Percentiles rank a stretch among this genome's conserved stretches.
These are phyloP conservation scores for Simmondsia chinensis DNA, from an alignment of 148 eudicot genomes.

Conservation along the genomic window DNA sequence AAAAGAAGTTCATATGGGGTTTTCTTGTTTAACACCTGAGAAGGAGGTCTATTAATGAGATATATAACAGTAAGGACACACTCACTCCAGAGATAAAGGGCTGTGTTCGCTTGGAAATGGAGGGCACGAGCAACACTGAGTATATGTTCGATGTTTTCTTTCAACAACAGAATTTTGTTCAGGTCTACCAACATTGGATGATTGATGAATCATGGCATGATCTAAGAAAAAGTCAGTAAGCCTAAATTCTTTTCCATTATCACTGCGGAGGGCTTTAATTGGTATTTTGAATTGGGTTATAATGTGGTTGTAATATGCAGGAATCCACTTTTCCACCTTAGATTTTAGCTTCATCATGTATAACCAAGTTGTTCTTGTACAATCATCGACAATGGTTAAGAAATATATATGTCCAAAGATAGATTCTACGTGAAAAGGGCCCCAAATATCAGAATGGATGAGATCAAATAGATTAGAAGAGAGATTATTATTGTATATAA, in stretches of 20 bases:
- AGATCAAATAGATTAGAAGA: too few species aligned
- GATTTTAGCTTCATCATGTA: not conserved
- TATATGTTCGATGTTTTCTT: not conserved
- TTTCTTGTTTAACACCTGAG: not conserved
- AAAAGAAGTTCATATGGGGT: not conserved
- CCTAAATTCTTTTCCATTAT: too few species aligned
- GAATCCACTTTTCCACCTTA: too few species aligned
- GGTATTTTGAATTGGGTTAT: not conserved
- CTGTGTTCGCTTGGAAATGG: not conserved
- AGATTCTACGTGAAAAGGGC: not conserved
- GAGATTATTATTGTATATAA: too few species aligned
- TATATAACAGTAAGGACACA: not conserved
- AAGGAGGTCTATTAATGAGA: not conserved
- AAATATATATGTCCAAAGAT: not conserved
- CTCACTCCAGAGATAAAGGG: not conserved
- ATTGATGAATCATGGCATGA: too few species aligned
- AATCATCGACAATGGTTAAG: not conserved
- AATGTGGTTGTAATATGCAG: not conserved
- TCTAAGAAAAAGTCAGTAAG: too few species aligned
- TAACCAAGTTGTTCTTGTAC: not conserved
- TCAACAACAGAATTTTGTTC: conserved; percentile 2
- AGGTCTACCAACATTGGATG: too few species aligned
- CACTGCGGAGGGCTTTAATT: too few species aligned
- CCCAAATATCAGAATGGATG: not conserved
- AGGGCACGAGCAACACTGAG: not conserved